Percentiles rank a stretch among this genome's conserved stretches.
phyloP scores from a whole-genome alignment of 2,329 filamentous ascomycete genomes.

The Myriosclerotinia scirpicola region DNA sequence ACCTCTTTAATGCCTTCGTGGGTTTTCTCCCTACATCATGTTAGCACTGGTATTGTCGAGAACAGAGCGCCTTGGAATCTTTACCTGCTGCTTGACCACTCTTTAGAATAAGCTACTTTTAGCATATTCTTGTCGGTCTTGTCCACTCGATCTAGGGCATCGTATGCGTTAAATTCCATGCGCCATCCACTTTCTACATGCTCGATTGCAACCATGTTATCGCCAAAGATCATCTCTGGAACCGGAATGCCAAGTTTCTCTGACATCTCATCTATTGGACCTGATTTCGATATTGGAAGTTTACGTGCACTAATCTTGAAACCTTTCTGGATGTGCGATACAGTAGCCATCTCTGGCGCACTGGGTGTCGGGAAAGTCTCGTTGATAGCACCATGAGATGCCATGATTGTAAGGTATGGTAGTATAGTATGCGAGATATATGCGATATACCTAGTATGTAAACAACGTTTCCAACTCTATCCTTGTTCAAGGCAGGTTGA shows the following conservation, averaged over 20 bases:
- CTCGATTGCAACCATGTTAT: constrained; percentile 78
- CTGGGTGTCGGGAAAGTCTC: constrained; percentile 57
- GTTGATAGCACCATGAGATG: constrained; percentile 42
- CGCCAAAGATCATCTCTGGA: constrained; percentile 99
- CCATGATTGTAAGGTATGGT: constrained; percentile 30
- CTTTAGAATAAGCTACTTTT: constrained; percentile 86
- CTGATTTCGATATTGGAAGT: constrained; percentile 90
- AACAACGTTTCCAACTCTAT: background rate
- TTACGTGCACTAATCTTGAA: constrained; percentile 83
- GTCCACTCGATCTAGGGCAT: constrained; percentile 87
- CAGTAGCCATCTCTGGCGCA: constrained; percentile 55
- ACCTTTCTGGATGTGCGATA: constrained; percentile 57
- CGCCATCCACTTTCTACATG: constrained; percentile 76
- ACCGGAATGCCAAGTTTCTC: constrained; percentile 77
- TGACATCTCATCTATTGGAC: constrained; percentile 83
- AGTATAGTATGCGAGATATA: background rate
- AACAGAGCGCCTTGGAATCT: background rate
- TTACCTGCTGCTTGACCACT: constrained; percentile 63
- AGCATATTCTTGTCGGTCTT: constrained; percentile 92
- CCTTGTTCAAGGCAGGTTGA: no score
- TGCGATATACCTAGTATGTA: background rate
- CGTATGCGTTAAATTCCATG: constrained; percentile 78
- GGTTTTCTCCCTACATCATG: constrained; percentile 65
- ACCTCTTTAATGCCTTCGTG: constrained; percentile 88
- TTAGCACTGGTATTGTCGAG: constrained; percentile 24